Evolutionary conservation across 768 basidiomycete genomes (phyloP), one percentile per base, ranked within the genome.

Genomic region (Boletus rubroflammeus): DNA sequence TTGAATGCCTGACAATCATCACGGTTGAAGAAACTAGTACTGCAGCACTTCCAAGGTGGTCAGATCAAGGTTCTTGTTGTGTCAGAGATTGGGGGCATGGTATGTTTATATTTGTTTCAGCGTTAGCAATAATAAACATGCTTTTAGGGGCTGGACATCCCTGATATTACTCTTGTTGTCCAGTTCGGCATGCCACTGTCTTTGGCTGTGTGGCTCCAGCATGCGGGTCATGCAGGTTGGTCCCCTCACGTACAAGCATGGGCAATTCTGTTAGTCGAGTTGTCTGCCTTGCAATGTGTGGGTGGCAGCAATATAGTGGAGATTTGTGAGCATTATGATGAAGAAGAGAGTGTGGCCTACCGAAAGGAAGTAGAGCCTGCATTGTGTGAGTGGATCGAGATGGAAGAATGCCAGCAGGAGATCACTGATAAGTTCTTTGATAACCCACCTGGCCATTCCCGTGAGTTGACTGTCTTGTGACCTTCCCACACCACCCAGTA

Each of bases 131-230:
- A n/a, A n/a, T n/a, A n/a, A n/a, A n/a, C n/a, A n/a, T n/a, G n/a
- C n/a, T n/a, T n/a, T n/a, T n/a, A n/a, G n/a, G n/a, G n/a, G n/a
- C n/a, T n/a, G n/a, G n/a, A n/a, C n/a, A n/a, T n/a, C n/a, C 67
- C 71, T 0, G 69, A 77, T 51, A 67, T 77, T 28, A 66, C 67
- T 14, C 64, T 68, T 15, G 65, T 72, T 1, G 59, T 72, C 17
- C 75, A 76, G 47, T 73, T 75, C 38, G 64, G 67, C 1, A 15
- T 41, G 14, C 55, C 45, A 13, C n/a, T 9, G 11, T 56, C 50
- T 6, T 40, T 51, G 32, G 36, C 45, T 1, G 14, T 56, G 2
- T 51, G 50, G 55, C 14, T 51, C 3, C 55, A 47, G 6, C 6
- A 17, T 28, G 9, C 3, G 5, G 11, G 19, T 10, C 2, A 25